phyloP scores from a whole-genome alignment of 1,284 basidiomycete species.

The Phaffia rhodozyma region DNA sequence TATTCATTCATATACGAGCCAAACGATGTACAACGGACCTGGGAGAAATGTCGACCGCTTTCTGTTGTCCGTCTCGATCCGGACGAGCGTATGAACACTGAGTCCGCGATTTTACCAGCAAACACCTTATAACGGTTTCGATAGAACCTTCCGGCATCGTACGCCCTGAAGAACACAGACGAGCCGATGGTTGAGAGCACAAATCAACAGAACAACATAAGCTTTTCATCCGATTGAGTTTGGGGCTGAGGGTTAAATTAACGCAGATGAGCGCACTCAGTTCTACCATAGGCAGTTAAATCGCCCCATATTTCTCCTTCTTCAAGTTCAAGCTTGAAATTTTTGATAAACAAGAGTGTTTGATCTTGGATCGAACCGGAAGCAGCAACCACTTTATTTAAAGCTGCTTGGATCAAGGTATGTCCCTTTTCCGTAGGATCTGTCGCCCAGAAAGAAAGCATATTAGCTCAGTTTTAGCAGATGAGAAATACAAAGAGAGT shows the following conservation, averaged over 20 bases:
- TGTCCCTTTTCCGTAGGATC: conserved; percentile 1
- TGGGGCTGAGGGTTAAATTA: no score
- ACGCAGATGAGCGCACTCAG: background rate
- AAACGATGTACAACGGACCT: background rate
- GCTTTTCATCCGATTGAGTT: background rate
- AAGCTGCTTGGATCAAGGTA: background rate
- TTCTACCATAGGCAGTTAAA: background rate
- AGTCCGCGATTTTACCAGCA: background rate
- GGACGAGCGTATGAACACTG: background rate
- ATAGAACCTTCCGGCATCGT: background rate
- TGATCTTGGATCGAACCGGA: background rate
- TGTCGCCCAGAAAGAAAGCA: background rate
- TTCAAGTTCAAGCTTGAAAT: background rate
- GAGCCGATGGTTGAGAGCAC: background rate
- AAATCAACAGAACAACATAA: background rate
- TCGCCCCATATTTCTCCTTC: background rate
- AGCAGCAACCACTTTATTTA: background rate
- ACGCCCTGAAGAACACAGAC: background rate
- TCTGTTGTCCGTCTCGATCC: background rate
- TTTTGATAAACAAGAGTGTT: background rate
- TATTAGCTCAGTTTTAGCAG: no score
- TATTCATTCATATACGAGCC: background rate
- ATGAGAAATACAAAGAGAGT: no score
- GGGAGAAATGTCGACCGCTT: conserved; percentile 3
- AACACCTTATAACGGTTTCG: background rate